These are phyloP conservation scores for Colletotrichum sp. DNA, from an alignment of 2,329 filamentous ascomycete species.

Conservation along the genomic window DNA sequence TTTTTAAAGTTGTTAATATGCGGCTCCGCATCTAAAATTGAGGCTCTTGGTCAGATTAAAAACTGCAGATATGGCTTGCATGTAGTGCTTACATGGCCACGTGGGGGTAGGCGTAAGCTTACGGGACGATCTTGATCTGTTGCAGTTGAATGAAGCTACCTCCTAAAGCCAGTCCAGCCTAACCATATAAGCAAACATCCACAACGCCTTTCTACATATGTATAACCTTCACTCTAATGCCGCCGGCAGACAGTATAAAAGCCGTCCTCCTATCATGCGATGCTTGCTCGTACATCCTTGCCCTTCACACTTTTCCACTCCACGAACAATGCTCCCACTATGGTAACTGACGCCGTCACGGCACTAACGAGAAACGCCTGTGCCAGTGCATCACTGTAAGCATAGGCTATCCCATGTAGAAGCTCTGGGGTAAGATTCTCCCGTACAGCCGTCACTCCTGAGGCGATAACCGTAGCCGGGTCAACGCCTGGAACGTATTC, in stretches of 20 bases:
- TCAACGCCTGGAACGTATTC: conserved; percentile 39
- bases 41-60: not conserved
- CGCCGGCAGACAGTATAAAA: not conserved
- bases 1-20: not conserved
- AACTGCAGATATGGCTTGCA: not conserved
- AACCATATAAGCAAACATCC: not conserved
- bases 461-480: conserved; percentile 32
- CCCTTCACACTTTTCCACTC: conserved; percentile 65
- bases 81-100: not conserved
- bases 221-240: not conserved
- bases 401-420: conserved; percentile 37
- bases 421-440: conserved; percentile 30
- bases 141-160: not conserved
- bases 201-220: not conserved
- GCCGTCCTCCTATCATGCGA: not conserved
- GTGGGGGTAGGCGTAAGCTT: not conserved
- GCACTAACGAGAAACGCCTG: conserved; percentile 47
- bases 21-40: not conserved
- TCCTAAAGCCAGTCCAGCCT: not conserved
- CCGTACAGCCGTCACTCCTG: conserved; percentile 43
- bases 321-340: conserved; percentile 46
- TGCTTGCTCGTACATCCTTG: conserved; percentile 43
- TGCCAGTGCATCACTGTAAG: conserved; percentile 50
- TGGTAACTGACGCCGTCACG: conserved; percentile 47
- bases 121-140: not conserved